Percentiles rank a stretch among this genome's conserved stretches.
Evolutionary conservation across 106 monocot species (phyloP).

Genomic region (Agapanthus africanus): DNA sequence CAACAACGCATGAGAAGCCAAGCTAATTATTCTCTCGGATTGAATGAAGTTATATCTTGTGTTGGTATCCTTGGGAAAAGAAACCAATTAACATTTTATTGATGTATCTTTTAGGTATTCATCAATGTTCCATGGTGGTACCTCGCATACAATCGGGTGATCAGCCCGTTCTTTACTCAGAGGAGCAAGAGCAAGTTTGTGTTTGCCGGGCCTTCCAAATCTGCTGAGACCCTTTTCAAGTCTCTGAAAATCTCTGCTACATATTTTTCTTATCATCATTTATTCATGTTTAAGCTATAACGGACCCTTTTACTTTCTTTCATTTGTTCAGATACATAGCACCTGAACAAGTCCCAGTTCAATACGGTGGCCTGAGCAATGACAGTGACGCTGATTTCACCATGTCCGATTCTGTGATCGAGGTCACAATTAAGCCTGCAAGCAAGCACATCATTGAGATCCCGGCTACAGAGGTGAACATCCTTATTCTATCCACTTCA

Average conservation of each 20-base stretch:
- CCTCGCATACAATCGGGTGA: slow-evolving; percentile 56
- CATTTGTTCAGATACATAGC: slow-evolving; percentile 49
- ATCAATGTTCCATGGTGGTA: slow-evolving; percentile 97
- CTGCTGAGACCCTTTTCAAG: slow-evolving; percentile 70
- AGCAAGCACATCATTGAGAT: slow-evolving; percentile 61
- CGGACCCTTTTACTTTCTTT: too few species aligned
- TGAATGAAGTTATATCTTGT: too few species aligned
- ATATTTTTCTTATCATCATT: too few species aligned
- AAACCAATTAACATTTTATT: too few species aligned
- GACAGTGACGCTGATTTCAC: slow-evolving; percentile 62
- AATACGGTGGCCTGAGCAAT: slow-evolving; percentile 59
- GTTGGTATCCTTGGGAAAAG: too few species aligned
- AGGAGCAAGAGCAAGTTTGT: slow-evolving; percentile 87
- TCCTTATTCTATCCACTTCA: background rate
- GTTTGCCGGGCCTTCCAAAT: slow-evolving; percentile 56
- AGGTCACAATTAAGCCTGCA: slow-evolving; percentile 55
- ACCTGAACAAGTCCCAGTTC: slow-evolving; percentile 74
- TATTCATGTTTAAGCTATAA: too few species aligned
- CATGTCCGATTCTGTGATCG: slow-evolving; percentile 46
- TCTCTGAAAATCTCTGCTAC: slow-evolving; percentile 22
- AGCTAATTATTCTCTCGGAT: too few species aligned
- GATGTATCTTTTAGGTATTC: slow-evolving; percentile 53
- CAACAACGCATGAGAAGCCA: too few species aligned
- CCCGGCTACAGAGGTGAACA: slow-evolving; percentile 47
- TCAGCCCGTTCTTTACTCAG: slow-evolving; percentile 66